Evolutionary conservation across 2,329 filamentous ascomycete species (phyloP).

Genomic region (Neocucurbitaria cava): DNA sequence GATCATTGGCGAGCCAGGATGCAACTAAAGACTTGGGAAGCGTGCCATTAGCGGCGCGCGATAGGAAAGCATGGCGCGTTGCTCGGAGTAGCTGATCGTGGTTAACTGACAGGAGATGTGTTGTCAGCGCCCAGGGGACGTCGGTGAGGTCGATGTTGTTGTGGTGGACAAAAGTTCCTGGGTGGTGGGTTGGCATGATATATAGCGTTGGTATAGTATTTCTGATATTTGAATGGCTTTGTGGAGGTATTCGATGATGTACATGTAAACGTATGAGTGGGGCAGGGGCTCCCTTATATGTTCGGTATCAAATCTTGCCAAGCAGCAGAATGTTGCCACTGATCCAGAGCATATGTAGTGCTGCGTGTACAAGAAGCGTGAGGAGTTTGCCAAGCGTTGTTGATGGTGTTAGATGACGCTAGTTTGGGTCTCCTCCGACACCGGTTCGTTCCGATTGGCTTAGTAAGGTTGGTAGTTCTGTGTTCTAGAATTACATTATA

Average conservation of each 20-base stretch:
- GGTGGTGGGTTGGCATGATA: slow-evolving; percentile 25
- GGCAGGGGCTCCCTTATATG: slow-evolving; percentile 11
- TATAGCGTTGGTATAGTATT: slow-evolving; percentile 15
- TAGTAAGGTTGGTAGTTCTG: neutral
- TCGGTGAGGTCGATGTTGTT: slow-evolving; percentile 25
- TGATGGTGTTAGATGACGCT: neutral
- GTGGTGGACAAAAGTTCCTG: slow-evolving; percentile 23
- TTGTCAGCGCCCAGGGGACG: slow-evolving; percentile 36
- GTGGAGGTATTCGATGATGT: slow-evolving; percentile 24
- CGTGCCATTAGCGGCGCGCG: slow-evolving; percentile 37
- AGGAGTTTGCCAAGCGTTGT: neutral
- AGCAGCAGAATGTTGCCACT: slow-evolving; percentile 7
- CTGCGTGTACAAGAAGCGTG: slow-evolving; percentile 8
- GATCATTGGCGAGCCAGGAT: slow-evolving; percentile 45
- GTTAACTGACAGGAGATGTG: slow-evolving; percentile 38
- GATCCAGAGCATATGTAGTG: neutral
- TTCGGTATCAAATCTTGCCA: slow-evolving; percentile 2
- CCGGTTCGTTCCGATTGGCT: neutral
- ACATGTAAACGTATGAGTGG: slow-evolving; percentile 5
- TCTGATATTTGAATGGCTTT: slow-evolving; percentile 19
- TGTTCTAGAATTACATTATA: neutral
- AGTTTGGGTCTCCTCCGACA: neutral
- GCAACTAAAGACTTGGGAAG: slow-evolving; percentile 40
- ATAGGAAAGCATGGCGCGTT: slow-evolving; percentile 41
- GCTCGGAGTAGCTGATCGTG: slow-evolving; percentile 36